phyloP scores from a whole-genome alignment of 305 asterid species.

The Ajuga reptans region DNA sequence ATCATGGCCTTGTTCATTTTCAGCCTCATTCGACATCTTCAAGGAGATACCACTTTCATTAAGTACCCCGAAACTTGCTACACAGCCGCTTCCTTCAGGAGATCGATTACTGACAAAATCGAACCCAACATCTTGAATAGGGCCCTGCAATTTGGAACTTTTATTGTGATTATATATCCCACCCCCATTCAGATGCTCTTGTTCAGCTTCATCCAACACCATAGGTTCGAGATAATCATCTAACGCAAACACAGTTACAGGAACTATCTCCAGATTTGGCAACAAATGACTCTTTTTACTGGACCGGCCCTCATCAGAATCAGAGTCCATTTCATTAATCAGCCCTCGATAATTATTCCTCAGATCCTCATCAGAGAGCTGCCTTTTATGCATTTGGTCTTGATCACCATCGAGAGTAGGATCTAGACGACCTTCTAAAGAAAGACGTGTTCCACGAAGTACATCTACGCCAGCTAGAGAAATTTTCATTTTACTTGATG shows the following conservation, averaged over 20 bases:
- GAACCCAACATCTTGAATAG: conserved; percentile 19
- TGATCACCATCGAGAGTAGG: conserved; percentile 40
- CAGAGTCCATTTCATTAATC: conserved; percentile 10
- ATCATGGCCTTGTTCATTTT: conserved; percentile 26
- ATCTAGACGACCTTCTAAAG: conserved; percentile 52
- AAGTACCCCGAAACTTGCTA: conserved; percentile 12
- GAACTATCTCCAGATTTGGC: conserved; percentile 24
- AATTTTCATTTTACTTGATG: conserved; percentile 21
- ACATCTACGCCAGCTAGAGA: conserved; percentile 32
- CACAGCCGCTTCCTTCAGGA: conserved; percentile 5
- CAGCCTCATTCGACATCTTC: conserved; percentile 29
- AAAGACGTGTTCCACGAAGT: conserved; percentile 32
- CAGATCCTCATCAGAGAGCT: conserved; percentile 9
- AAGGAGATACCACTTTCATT: conserved; percentile 25
- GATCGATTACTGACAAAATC: conserved; percentile 5
- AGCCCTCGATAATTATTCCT: conserved; percentile 9
- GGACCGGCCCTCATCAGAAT: conserved; percentile 8
- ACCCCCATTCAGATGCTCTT: conserved; percentile 25
- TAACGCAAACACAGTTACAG: conserved; percentile 32
- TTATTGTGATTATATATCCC: conserved; percentile 15
- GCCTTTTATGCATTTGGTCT: conserved; percentile 27
- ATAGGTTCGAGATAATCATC: conserved; percentile 55
- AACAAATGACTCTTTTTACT: not conserved
- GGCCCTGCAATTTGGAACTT: not conserved
- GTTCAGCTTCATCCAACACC: conserved; percentile 44